A percentile compares a stretch with the other conserved stretches of the same genome.
These are phyloP conservation scores for Diaporthe caulivora DNA, from an alignment of 2,329 filamentous ascomycete species.

Conservation along the genomic window DNA sequence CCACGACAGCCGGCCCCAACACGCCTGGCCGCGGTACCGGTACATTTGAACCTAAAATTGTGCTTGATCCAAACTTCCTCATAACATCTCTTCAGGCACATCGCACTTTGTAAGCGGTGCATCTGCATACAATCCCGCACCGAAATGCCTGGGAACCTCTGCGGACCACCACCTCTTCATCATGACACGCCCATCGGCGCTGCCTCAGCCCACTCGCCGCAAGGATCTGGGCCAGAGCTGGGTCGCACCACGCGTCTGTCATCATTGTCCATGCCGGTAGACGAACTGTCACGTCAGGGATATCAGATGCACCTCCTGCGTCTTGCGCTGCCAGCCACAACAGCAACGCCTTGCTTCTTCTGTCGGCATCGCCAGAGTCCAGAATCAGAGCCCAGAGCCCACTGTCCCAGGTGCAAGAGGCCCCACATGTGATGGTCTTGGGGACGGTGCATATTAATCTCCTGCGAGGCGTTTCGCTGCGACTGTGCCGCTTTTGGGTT, in stretches of 20 bases:
- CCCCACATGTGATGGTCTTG: constrained; percentile 35
- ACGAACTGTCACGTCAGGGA: constrained; percentile 31
- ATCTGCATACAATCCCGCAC: background rate
- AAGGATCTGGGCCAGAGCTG: constrained; percentile 8
- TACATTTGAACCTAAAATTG: constrained; percentile 22
- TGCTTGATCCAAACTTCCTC: constrained; percentile 9
- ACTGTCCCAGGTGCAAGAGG: constrained; percentile 24
- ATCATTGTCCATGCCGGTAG: constrained; percentile 33
- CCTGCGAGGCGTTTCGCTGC: constrained; percentile 37
- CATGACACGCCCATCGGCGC: too few relatives aligned
- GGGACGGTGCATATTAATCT: constrained; percentile 37
- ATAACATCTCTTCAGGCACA: background rate
- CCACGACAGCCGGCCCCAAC: background rate
- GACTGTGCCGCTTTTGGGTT: constrained; percentile 29
- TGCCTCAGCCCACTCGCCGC: background rate
- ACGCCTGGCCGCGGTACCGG: background rate
- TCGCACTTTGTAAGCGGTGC: background rate
- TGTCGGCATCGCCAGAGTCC: constrained; percentile 9
- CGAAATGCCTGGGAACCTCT: background rate
- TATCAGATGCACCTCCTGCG: constrained; percentile 25
- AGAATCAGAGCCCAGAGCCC: background rate
- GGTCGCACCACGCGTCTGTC: constrained; percentile 28
- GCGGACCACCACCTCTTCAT: too few relatives aligned
- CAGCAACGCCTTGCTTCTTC: constrained; percentile 25
- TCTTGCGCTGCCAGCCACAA: constrained; percentile 22